Evolutionary conservation across 139 green algal species (phyloP), one percentile per base, ranked within the genome.

Genomic region (Tetraselmis chui): DNA sequence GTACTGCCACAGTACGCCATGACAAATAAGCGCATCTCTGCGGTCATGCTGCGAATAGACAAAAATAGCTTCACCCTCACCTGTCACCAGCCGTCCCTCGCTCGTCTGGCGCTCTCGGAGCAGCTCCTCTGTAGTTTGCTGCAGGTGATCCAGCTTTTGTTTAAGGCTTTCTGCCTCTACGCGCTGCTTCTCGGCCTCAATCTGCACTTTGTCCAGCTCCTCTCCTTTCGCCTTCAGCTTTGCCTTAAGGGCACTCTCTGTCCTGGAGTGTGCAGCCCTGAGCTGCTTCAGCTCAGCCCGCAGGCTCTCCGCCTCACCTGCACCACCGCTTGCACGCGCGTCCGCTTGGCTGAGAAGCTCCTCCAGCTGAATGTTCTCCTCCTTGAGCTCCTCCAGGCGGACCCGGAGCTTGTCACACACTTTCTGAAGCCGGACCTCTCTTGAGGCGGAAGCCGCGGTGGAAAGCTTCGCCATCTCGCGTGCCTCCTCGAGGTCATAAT

Each of bases 281-380:
- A 29, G 86, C 83, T 45, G 45, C 45, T 67, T 67, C 11, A 67
- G 45, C 45, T 67, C 45, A 5, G 45, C 45, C 11, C 45, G 45
- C 45, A 67, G 45, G 45, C 45, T 67, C 45, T 67, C 45, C 45
- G 45, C 45, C 45, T 67, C 45, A 5, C 45, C 45, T 5, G 45
- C 45, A 18, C 45, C 45, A 18, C 45, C 45, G 45, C 45, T 67
- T 5, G 45, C 75, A 23, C 77, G 31, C 59, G 83, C 81, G 45
- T 95, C 92, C 27, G 91, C 88, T 0, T 81, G 30, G 1, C 82
- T 79, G 79, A 96, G 84, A 85, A 95, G 83, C 28, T 95, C 92
- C 83, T 96, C 92, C 24, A 96, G 85, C 84, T 95, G 91, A 86
- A 87, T 67, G 75, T 94, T 94, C 85, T 96, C 90, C 28, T 79